phyloP scores from a whole-genome alignment of 495 filamentous ascomycete species.

The Pyronema domesticum region DNA sequence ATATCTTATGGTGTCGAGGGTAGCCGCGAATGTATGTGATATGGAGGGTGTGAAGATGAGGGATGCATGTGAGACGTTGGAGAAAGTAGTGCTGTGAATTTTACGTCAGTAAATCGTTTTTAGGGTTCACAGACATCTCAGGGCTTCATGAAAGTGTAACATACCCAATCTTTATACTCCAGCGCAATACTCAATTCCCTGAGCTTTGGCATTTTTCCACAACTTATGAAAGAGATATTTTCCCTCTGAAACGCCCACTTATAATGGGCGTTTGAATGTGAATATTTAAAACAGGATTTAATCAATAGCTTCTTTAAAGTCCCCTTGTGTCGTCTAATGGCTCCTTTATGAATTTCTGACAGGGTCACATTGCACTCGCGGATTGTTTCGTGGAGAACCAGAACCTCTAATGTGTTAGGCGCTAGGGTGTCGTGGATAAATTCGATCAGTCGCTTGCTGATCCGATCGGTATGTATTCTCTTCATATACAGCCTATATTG shows the following conservation, averaged over 20 bases:
- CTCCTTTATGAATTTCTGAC: conserved; percentile 55
- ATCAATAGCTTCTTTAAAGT: conserved; percentile 66
- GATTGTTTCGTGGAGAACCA: conserved; percentile 65
- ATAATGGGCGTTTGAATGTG: no score
- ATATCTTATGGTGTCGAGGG: conserved; percentile 44
- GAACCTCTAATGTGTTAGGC: conserved; percentile 66
- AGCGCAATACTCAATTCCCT: conserved; percentile 61
- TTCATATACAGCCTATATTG: conserved; percentile 61
- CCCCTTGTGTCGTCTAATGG: conserved; percentile 50
- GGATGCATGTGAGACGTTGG: conserved; percentile 57
- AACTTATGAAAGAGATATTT: conserved; percentile 59
- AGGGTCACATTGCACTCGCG: conserved; percentile 42
- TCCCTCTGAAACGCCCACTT: conserved; percentile 67
- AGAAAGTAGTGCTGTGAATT: conserved; percentile 63
- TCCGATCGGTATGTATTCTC: conserved; percentile 63
- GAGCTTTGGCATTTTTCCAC: conserved; percentile 61
- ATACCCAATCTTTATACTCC: conserved; percentile 76
- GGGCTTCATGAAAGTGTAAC: conserved; percentile 24
- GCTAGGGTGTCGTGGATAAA: conserved; percentile 75
- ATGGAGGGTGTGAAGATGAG: conserved; percentile 60
- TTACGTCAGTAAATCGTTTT: conserved; percentile 9
- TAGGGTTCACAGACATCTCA: background rate
- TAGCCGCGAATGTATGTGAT: conserved; percentile 34
- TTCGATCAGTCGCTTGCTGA: conserved; percentile 57
- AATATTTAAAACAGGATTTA: no score